phyloP scores from a whole-genome alignment of 164 flowering plant species.

The Litsea cubeba region DNA sequence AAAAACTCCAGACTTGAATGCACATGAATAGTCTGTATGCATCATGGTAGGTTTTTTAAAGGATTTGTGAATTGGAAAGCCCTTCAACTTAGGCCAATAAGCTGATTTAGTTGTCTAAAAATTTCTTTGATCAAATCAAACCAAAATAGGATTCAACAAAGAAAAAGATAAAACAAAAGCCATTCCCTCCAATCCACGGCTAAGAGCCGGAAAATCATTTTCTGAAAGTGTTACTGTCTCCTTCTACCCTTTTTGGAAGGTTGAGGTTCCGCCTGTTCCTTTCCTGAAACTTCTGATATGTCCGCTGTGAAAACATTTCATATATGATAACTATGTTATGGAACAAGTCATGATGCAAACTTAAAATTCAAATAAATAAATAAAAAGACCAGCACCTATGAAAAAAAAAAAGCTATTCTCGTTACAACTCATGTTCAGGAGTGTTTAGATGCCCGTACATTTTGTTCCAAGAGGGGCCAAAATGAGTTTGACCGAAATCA shows the following conservation, averaged over 20 bases:
- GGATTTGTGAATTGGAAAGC: neutral
- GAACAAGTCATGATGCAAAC: neutral
- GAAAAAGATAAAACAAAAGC: neutral
- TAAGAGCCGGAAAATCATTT: neutral
- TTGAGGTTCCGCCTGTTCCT: slow-evolving; percentile 71
- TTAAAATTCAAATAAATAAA: neutral
- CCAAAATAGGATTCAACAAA: neutral
- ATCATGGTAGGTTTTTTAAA: no score
- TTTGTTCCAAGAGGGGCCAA: neutral
- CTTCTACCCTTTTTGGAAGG: slow-evolving; percentile 84
- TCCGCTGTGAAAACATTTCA: slow-evolving; percentile 48
- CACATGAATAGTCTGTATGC: no score
- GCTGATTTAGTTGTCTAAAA: neutral
- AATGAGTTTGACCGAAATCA: neutral
- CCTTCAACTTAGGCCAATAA: neutral
- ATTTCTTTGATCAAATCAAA: neutral
- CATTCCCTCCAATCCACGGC: neutral
- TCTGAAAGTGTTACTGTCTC: slow-evolving; percentile 47
- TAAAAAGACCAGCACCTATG: neutral
- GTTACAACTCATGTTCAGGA: neutral
- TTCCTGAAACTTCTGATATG: slow-evolving; percentile 65
- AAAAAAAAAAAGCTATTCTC: neutral
- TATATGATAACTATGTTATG: neutral
- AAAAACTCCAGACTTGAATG: no score
- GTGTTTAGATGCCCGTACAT: neutral